Evolutionary conservation across 768 basidiomycete genomes (phyloP).

Genomic region (Termitomyces sp.): DNA sequence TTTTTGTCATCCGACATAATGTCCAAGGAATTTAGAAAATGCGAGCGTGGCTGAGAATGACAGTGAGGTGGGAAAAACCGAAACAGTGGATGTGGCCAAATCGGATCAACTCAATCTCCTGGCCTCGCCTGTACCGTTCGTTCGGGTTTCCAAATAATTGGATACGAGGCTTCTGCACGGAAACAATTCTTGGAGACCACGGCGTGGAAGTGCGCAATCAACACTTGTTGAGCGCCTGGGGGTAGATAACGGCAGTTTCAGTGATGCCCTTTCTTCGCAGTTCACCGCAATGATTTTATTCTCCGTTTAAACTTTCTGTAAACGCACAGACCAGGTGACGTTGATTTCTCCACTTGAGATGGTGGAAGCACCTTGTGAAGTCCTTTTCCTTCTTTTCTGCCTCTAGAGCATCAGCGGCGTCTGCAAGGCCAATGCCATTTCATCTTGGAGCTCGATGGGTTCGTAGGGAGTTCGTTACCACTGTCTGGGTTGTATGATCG

Average conservation of each 20-base stretch:
- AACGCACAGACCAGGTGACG: conserved; percentile 14
- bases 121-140: conserved; percentile 30
- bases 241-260: not conserved
- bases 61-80: conserved; percentile 28
- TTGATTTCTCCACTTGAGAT: not conserved
- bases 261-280: conserved; percentile 10
- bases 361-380: not conserved
- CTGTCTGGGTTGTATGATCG: not conserved
- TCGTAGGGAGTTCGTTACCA: not conserved
- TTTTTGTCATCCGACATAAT: conserved; percentile 26
- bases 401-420: not conserved
- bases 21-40: conserved; percentile 19
- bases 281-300: conserved; percentile 14
- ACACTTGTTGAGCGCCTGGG: not conserved
- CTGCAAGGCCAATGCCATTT: not conserved
- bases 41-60: conserved; percentile 19
- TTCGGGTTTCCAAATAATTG: conserved; percentile 15
- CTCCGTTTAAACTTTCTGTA: conserved; percentile 17
- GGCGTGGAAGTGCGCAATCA: not conserved
- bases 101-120: conserved; percentile 34
- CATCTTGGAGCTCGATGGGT: not conserved
- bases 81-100: conserved; percentile 30
- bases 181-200: not conserved
- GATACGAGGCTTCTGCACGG: conserved; percentile 18
- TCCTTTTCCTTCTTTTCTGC: not conserved